Base-by-base conservation (phyloP, 1,139 yeast species). In the Yamadazyma atmosphaerica region DNA sequence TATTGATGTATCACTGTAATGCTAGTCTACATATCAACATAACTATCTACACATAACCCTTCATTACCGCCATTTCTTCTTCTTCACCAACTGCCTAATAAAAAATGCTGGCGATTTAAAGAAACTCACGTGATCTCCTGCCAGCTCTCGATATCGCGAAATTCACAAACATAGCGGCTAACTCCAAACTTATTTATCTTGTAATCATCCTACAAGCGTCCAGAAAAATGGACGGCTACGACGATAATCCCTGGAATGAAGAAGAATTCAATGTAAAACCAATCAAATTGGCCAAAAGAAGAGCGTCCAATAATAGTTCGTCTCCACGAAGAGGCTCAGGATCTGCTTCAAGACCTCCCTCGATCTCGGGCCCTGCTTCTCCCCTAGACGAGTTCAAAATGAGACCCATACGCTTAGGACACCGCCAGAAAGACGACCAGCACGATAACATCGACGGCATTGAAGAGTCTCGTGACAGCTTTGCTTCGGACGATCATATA, bases 211-310 rank as follows among this genome's bases (percentile, higher is more conserved):
- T n/a, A 10, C 12, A 10, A 23, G n/a, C 11, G 5, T 11, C 11
- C 4, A 23, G 7, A 26, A 9, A 15, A 7, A 28, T 28, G 31
- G 31, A 16, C 17, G 10, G 4, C 19, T 28, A 10, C 12, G 31
- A 28, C n/a, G 50, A 46, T 9, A 45, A 46, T 30, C 52, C 51
- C 10, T 49, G 53, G 53, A 16, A 33, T 13, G 48, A 48, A 7
- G 47, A 45, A 8, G 41, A 39, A 16, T 41, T 41, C 33, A 37
- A 37, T 15, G 55, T 62, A 39, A 58, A 61, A 36, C 72, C 72
- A 8, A 61, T 67, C 25, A 44, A 65, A 17, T 54, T 67, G 28
- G 61, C 64, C 24, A 65, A 63, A 42, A 54, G 66, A 28, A 58
- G 60, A 32, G 53, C 40, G 2, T 45, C 54, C 8, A 45, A 39